These are phyloP conservation scores for Beauveria asiatica DNA, from an alignment of 2,329 filamentous ascomycete species.

Conservation along the genomic window DNA sequence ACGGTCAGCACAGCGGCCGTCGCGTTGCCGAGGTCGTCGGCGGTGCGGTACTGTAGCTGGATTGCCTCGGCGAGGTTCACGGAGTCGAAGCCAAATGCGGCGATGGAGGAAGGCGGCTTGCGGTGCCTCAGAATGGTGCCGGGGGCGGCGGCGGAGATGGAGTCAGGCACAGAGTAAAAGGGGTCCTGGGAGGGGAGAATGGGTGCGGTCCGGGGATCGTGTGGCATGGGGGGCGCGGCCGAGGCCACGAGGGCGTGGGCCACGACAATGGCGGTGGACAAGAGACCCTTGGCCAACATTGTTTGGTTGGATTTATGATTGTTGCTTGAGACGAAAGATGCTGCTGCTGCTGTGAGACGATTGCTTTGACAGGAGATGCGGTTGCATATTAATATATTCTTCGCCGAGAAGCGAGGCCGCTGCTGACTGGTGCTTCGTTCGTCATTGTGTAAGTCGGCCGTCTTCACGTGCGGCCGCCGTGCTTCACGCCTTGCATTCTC, in stretches of 20 bases:
- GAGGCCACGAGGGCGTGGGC: not conserved
- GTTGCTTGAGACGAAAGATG: not conserved
- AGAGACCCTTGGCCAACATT: not conserved
- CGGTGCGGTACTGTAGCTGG: slow-evolving; percentile 33
- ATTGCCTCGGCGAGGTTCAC: slow-evolving; percentile 14
- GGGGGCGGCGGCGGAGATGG: not conserved
- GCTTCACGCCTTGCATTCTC: not conserved
- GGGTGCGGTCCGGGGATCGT: not conserved
- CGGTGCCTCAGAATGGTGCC: slow-evolving; percentile 14
- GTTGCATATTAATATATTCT: not conserved
- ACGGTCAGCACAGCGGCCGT: slow-evolving; percentile 31
- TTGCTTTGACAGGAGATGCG: not conserved
- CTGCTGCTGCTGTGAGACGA: too few relatives aligned
- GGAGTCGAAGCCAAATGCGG: slow-evolving; percentile 14
- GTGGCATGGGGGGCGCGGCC: not conserved
- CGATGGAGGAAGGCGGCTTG: slow-evolving; percentile 10
- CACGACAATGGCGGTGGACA: not conserved
- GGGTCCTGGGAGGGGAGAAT: slow-evolving; percentile 12
- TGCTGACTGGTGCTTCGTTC: not conserved
- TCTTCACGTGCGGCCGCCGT: not conserved
- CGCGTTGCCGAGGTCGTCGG: slow-evolving; percentile 25
- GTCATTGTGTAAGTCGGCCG: not conserved
- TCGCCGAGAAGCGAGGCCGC: not conserved
- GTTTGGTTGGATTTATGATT: not conserved
- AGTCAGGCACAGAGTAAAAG: slow-evolving; percentile 14